A percentile compares a stretch with the other conserved stretches of the same genome.
Conservation (phyloP, 2,329 filamentous ascomycete species). For the Pyricularia sp. region DNA sequence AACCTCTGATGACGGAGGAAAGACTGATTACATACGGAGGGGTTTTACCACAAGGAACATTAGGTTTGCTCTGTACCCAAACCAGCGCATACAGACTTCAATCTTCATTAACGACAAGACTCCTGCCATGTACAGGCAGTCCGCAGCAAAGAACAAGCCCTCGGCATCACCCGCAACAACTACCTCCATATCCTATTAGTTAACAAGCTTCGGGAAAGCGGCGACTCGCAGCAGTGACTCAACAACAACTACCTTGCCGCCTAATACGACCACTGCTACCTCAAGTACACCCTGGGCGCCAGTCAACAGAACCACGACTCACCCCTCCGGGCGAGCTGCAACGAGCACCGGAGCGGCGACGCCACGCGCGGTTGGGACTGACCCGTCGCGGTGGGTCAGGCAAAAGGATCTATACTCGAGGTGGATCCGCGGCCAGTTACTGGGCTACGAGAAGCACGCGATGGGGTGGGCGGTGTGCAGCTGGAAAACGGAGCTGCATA, state of each 20-base stretch:
- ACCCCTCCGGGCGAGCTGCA: slow-evolving; percentile 44
- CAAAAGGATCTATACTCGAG: slow-evolving; percentile 37
- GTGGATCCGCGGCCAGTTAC: slow-evolving; percentile 31
- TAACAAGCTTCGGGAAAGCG: slow-evolving; percentile 44
- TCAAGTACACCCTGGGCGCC: slow-evolving; percentile 35
- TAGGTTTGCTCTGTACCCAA: slow-evolving; percentile 5
- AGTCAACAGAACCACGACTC: slow-evolving; percentile 26
- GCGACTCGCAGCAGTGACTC: slow-evolving; percentile 38
- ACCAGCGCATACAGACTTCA: too few relatives aligned
- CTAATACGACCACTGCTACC: slow-evolving; percentile 51
- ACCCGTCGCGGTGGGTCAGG: slow-evolving; percentile 33
- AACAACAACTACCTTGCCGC: slow-evolving; percentile 31
- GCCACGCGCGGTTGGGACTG: slow-evolving; percentile 12
- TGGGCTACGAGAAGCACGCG: slow-evolving; percentile 31
- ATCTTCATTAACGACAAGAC: too few relatives aligned
- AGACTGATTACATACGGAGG: slow-evolving; percentile 22
- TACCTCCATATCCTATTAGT: slow-evolving; percentile 42
- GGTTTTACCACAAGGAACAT: slow-evolving; percentile 38
- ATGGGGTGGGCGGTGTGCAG: slow-evolving; percentile 44
- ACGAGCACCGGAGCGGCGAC: slow-evolving; percentile 30
- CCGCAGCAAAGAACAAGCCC: slow-evolving; percentile 33
- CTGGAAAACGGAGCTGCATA: slow-evolving; percentile 36
- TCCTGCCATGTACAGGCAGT: slow-evolving; percentile 25
- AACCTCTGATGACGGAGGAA: slow-evolving; percentile 12
- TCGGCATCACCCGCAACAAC: slow-evolving; percentile 30